Base-by-base conservation (phyloP, 2,329 filamentous ascomycete genomes). In the Trichoderma simmonsii region DNA sequence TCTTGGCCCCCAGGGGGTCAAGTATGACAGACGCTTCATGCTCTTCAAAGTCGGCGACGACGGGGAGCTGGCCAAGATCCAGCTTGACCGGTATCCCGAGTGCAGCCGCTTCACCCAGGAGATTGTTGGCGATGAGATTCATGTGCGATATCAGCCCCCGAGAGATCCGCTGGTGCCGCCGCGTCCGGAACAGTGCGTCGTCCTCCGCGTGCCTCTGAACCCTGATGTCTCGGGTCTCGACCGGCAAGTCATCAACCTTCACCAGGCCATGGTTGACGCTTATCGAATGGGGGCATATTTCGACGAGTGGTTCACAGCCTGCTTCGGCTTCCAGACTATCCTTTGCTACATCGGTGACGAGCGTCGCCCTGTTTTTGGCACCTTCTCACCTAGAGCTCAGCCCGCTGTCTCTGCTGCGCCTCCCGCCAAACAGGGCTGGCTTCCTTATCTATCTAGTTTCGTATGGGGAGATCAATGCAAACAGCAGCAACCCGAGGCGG, bases 11-110 rank as follows among this genome's bases (percentile, higher is more conserved):
- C 86, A 89, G 74, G 91, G 92, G 15, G 84, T 93, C 75, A 82
- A 84, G 54, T 83, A 92, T 78, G 92, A 94, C 81, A 87, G 92
- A 11, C 85, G 85, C 39, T 94, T 93, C 81, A 92, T 94, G 88
- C 86, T 94, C 4, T 86, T 89, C 73, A 87, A 87, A 75, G 82
- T 87, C 74, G 77, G 83, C 21, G 75, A 81, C 57, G 79, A 82
- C 54, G 83, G 78, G 32, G 76, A 79, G 43, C 77, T 88, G 32
- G 80, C 83, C 73, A 90, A 90, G 76, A 86, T 94, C 80, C 89
- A 91, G 77, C 82, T 93, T 36, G 80, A 85, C 1, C 73, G 82
- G 32, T 86, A 88, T 71, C 86, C 90, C 0, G 84, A 88, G 71
- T 90, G 92, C 82, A 85, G 86, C 15, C 85, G 93, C 4, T 93